Evolutionary conservation across 345 rosid species (phyloP), one percentile per base, ranked within the genome.

Genomic region (Eucalyptus melliodora): DNA sequence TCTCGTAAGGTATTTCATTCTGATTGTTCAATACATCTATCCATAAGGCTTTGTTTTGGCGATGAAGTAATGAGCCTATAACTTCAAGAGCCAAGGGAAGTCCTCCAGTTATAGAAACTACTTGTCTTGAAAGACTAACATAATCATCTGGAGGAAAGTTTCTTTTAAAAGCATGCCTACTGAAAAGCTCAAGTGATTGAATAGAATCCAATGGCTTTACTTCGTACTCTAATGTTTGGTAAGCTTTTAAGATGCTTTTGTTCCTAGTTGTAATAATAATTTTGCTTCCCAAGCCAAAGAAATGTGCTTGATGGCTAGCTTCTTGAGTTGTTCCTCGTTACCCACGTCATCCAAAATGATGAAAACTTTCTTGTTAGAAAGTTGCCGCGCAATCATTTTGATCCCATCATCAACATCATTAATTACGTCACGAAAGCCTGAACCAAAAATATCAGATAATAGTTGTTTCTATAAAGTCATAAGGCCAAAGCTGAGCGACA

Each of bases 401-500:
- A 60, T 60, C 31, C 31, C 67, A 60, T 60, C 67, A 0, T 60
- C 31, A 0, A 11, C 67, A 27, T 60, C 31, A 0, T 60, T 5
- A 1, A 60, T 11, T 27, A 1, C 0, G 0, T 60, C 31, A 0
- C 1, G 8, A 60, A 27, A 60, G 4, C 16, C 16, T 0, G 0
- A 60, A 60, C 67, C 31, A 0, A 11, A 60, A 1, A 2, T 59
- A 7, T 3, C 0, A 26, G 2, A 60, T 3, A 60, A 60, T 60
- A 60, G 0, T 60, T 60, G 67, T 60, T 60, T 60, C 1, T 60
- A 16, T 2, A 60, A 60, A 26, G 1, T 26, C 0, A 11, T 26
- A 6, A 60, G 1, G 16, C 15, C 31, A 60, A 1, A 60, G 16
- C 2, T 5, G 8, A 0, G 1, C 3, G 16, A 60, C 15, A 4